A percentile compares a stretch with the other conserved stretches of the same genome.
phyloP scores from a whole-genome alignment of 2,329 filamentous ascomycete genomes.

The Tolypocladium amazonense region DNA sequence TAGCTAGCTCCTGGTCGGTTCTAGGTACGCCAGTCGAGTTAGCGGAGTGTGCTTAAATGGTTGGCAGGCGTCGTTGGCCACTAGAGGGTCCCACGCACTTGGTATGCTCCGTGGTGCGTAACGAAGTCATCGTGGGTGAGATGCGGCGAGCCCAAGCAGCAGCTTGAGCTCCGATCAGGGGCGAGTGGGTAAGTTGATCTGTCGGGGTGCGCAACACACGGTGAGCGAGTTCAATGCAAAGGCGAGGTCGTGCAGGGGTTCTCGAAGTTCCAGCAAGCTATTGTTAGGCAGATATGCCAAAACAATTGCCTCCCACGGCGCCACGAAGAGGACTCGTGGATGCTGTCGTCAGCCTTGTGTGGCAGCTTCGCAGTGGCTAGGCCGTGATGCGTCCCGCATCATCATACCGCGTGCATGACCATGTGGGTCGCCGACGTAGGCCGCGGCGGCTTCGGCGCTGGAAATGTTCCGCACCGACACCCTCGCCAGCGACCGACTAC shows the following conservation, averaged over 20 bases:
- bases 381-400: not conserved
- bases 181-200: not conserved
- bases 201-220: not conserved
- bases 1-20: slow-evolving; percentile 57
- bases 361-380: slow-evolving; percentile 2
- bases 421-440: not conserved
- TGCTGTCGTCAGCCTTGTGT: slow-evolving; percentile 6
- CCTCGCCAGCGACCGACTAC: no score
- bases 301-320: not conserved
- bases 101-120: slow-evolving; percentile 24
- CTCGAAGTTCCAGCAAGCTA: not conserved
- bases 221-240: not conserved
- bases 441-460: not conserved
- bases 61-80: not conserved
- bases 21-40: slow-evolving; percentile 22
- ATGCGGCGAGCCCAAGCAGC: slow-evolving; percentile 1
- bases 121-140: slow-evolving; percentile 15
- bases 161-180: slow-evolving; percentile 1
- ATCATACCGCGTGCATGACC: not conserved
- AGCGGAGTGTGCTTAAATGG: not conserved
- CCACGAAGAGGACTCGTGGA: not conserved
- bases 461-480: not conserved
- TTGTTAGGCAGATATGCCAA: not conserved
- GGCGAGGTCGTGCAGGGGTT: not conserved
- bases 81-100: slow-evolving; percentile 16